phyloP scores from a whole-genome alignment of 1,284 basidiomycete genomes.

The Naganishia albida region DNA sequence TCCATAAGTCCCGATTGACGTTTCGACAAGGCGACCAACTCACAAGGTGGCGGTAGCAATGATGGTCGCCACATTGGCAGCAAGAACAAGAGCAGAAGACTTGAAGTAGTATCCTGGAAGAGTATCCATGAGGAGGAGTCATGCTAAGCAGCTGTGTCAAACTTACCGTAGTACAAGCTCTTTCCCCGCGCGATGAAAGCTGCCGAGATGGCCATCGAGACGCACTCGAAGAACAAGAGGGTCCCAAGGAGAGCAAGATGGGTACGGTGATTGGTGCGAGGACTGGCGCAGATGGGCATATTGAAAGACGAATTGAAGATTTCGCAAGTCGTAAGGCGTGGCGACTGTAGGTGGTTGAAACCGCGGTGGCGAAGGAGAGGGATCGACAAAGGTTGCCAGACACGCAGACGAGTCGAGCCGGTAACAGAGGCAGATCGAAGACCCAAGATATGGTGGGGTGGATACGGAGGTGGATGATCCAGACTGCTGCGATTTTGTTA shows the following conservation, averaged over 20 bases:
- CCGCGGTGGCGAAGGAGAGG: no score
- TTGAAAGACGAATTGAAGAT: no score
- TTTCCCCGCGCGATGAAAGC: conserved; percentile 9
- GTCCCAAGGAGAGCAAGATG: conserved; percentile 13
- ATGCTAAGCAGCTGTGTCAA: not conserved
- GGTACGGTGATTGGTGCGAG: conserved; percentile 8
- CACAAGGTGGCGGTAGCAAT: conserved; percentile 2
- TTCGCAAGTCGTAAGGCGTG: no score
- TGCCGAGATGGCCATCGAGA: conserved; percentile 12
- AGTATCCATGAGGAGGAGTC: no score
- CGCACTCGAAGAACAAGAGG: conserved; percentile 14
- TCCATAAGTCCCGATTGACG: no score
- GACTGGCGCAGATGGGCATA: conserved; percentile 3
- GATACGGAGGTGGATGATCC: no score
- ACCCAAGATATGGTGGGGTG: no score
- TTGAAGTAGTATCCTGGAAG: conserved; percentile 14
- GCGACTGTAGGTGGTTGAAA: no score
- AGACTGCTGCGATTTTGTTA: no score
- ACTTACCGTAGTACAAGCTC: conserved; percentile 4
- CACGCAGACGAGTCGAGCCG: no score
- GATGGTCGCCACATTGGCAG: not conserved
- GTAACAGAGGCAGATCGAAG: no score
- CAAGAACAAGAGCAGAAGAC: conserved; percentile 3
- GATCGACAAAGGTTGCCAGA: no score
- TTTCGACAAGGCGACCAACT: not conserved